Base-by-base conservation (phyloP, 192 early-diverging fungal species). In the Coemansia brasiliensis region DNA sequence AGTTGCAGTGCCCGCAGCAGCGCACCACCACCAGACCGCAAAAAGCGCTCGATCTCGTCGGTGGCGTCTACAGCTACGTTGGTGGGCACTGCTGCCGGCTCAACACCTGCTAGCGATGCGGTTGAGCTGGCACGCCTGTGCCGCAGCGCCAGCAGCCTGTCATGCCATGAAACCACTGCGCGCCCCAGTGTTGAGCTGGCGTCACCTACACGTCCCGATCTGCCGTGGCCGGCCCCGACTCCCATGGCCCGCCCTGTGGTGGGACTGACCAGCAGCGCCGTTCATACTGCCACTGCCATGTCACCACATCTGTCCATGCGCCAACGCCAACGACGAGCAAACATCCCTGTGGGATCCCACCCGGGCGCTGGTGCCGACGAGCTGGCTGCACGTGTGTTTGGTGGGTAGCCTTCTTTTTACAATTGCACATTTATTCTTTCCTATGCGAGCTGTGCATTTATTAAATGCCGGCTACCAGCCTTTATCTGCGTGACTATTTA, bases 31-130 rank as follows among this genome's bases (percentile, higher is more conserved):
- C n/a, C 56, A n/a, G 17, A 50, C 11, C 24, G 22, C 29, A 66
- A 61, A 37, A 65, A 76, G 52, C 73, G 55, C 27, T 76, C 73
- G 20, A 69, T 76, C 20, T 69, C 73, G 37, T 76, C 74, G n/a
- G 64, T 66, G 1, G 57, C 74, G 3, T 70, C 74, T 5, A 39
- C 63, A 2, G 48, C 64, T 4, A 77, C 74, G 40, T 64, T 70
- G 5, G 58, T 77, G 32, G 63, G 67, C 59, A 35, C 40, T 29
- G 39, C 8, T 43, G 9, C 44, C 43, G 26, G 41, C 44, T 21
- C 44, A 8, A 20, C 63, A 13, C 32, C 62, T 44, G 35, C 48
- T 18, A 44, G 42, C 32, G 64, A 60, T 32, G 55, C 70, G 3
- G 53, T 63, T 7, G 67, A 69, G 39, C 59, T 69, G 32, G 66